Evolutionary conservation across 2,329 filamentous ascomycete species (phyloP).

Genomic region (Huntiella decipiens): DNA sequence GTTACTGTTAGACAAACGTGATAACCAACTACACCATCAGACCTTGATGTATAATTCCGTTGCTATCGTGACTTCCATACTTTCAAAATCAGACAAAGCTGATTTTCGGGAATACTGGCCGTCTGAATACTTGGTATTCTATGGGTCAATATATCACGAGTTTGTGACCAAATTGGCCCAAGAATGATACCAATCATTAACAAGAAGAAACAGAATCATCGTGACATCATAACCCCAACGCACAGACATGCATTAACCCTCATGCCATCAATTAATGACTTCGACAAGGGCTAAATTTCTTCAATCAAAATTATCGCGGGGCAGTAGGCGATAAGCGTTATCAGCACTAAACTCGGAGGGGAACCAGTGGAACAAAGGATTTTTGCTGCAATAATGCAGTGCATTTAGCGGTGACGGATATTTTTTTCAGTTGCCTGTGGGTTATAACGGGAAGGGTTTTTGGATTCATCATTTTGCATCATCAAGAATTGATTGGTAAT

Average conservation of each 20-base stretch:
- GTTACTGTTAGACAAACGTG: slow-evolving; percentile 8
- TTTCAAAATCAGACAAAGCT: too few species aligned
- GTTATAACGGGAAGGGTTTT: background rate
- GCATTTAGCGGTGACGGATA: too few species aligned
- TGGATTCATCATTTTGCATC: slow-evolving; percentile 9
- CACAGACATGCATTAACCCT: background rate
- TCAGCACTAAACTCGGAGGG: slow-evolving; percentile 8
- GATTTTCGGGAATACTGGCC: too few species aligned
- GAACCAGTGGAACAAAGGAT: slow-evolving; percentile 3
- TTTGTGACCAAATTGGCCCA: too few species aligned
- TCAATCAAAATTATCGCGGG: slow-evolving; percentile 6
- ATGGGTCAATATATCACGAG: too few species aligned
- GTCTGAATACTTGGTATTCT: too few species aligned
- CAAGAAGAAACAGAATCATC: too few species aligned
- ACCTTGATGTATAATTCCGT: background rate
- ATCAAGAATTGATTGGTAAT: background rate
- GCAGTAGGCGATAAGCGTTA: slow-evolving; percentile 10
- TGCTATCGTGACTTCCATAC: too few species aligned
- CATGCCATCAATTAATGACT: background rate
- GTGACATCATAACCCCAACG: too few species aligned
- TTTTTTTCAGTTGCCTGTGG: background rate
- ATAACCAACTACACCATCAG: slow-evolving; percentile 10
- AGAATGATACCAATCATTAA: too few species aligned
- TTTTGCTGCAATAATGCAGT: background rate
- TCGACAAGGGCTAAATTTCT: background rate